Base-by-base conservation (phyloP, 208 protist genomes). In the Borovskyia barvae region DNA sequence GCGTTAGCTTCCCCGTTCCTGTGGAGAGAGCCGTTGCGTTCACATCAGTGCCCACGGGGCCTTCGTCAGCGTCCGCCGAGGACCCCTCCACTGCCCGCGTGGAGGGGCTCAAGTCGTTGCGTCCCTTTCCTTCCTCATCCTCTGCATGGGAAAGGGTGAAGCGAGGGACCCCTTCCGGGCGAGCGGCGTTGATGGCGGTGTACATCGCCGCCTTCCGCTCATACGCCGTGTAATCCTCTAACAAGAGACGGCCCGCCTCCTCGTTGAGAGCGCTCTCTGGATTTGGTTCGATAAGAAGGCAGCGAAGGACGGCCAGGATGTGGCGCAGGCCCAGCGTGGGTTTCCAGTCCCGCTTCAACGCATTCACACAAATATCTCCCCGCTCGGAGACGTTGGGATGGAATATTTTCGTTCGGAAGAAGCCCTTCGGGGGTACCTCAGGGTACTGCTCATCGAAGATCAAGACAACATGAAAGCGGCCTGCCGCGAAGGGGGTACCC, bases 341-440 rank as follows among this genome's bases (percentile, higher is more conserved):
- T 5, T 83, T 83, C 98, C 98, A 99, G 80, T 99, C 98, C 26
- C 79, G 78, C 82, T 99, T 99, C n/a, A 99, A 74, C 12, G 97
- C 98, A 72, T 98, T 99, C 19, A 99, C 97, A 76, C 98, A 99
- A 50, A 99, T 99, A 35, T 99, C 97, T 14, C 98, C 98, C 28
- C 91, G 86, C 26, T 90, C 86, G 22, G 97, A 75, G n/a, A 99
- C 93, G 78, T 99, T 99, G 5, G 98, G 98, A 75, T 99, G 98
- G 70, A 99, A 99, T 40, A 99, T 99, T 52, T 97, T 98, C 5
- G 98, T 99, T 35, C 95, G 62, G 77, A 99, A 99, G 43, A 84
- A 92, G 2, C 96, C 98, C 52, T 98, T 98, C 24, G 98, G 98
- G 5, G 98, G 97, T 43, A 90, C 77, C n/a, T 73, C 49, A 3